Base-by-base conservation (phyloP, 2,329 filamentous ascomycete species). In the Curvularia spicifera region DNA sequence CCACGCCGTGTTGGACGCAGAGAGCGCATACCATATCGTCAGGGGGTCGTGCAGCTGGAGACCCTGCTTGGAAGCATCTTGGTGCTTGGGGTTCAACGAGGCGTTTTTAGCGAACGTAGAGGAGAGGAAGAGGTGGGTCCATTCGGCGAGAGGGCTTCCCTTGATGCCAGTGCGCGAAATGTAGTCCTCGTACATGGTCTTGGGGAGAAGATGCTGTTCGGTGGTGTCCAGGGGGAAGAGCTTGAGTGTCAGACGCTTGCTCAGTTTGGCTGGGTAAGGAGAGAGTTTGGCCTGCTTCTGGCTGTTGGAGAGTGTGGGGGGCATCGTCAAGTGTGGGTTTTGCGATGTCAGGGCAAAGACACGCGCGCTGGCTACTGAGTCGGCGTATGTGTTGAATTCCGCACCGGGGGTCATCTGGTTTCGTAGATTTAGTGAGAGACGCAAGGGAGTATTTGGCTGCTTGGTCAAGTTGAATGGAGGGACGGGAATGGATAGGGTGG, bases 311-410 rank as follows among this genome's bases (percentile, higher is more conserved):
- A 88, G 79, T 0, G 66, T 56, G 0, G 88, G 87, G 0, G 95
- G 93, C 84, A 97, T 91, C 4, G 93, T 97, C 2, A 88, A 90
- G 12, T 83, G 78, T 0, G 95, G 95, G 33, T 80, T 87, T 2
- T 75, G 78, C 10, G 78, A 80, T n/a, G 81, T 81, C 12, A 83
- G 72, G 1, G 81, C 80, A 55, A 81, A 82, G 33, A 83, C 69
- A 43, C 81, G 75, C 1, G 81, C 81, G 7, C 80, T 78, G 29
- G 81, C 81, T 51, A 82, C 70, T 47, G 77, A 76, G 63, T 99
- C 96, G 57, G 95, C 93, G 72, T 92, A 96, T 56, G 90, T 90
- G 81, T 99, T 99, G 85, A 99, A 99, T 76, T 99, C 95, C 62
- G 91, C 92, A 12, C 89, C 86, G 1, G 95, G 94, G 0, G 85